These are phyloP conservation scores for Boletus tomentosulus DNA, from an alignment of 768 basidiomycete species.

Conservation along the genomic window DNA sequence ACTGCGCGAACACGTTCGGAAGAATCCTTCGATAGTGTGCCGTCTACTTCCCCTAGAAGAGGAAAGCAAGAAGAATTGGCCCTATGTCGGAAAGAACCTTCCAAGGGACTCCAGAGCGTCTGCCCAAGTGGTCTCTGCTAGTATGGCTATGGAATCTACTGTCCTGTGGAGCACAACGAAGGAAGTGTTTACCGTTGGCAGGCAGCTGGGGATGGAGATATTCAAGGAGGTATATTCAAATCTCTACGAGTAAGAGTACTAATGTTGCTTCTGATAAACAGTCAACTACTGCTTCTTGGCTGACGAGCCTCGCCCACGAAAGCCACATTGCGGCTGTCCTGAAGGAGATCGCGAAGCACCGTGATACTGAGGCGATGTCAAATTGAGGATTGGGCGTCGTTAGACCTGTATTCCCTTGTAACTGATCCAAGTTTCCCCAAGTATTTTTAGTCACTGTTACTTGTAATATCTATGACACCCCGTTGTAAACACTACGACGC, in stretches of 20 bases:
- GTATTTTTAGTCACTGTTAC: background rate
- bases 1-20: constrained; percentile 34
- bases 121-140: constrained; percentile 3
- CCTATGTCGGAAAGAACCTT: constrained; percentile 28
- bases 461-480: background rate
- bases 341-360: constrained; percentile 12
- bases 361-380: background rate
- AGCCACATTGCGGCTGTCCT: constrained; percentile 22
- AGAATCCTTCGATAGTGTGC: constrained; percentile 43
- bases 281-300: constrained; percentile 20
- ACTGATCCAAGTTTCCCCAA: background rate
- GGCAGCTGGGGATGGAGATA: constrained; percentile 17
- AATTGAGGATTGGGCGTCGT: background rate
- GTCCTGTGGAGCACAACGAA: constrained; percentile 16
- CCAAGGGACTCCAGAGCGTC: constrained; percentile 8
- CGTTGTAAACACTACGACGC: no score
- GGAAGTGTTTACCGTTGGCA: constrained; percentile 12
- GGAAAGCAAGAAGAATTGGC: constrained; percentile 46
- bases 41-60: constrained; percentile 50
- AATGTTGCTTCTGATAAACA: constrained; percentile 7
- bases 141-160: constrained; percentile 1
- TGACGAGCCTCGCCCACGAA: constrained; percentile 23
- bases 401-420: background rate
- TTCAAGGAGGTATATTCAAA: constrained; percentile 19
- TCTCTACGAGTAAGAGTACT: constrained; percentile 8